These are phyloP conservation scores for Phytopythium mirpurense DNA, from an alignment of 352 stramenopile genomes.

Conservation along the genomic window DNA sequence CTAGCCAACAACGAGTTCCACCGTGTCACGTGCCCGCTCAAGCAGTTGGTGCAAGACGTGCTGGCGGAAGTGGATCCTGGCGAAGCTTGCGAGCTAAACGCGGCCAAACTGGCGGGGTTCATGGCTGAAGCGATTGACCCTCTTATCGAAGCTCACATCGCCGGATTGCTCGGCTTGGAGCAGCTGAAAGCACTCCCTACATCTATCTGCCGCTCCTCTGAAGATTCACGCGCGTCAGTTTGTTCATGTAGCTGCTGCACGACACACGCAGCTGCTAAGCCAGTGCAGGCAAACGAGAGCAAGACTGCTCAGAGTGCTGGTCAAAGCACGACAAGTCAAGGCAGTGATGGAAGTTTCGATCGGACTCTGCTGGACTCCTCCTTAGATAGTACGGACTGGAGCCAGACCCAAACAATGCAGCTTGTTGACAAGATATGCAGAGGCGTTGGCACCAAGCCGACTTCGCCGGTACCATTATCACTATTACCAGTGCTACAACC, in stretches of 20 bases:
- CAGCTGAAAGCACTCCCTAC: background rate
- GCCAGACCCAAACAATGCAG: background rate
- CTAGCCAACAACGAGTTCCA: slow-evolving; percentile 29
- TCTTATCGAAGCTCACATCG: background rate
- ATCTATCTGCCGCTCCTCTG: background rate
- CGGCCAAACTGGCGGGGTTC: background rate
- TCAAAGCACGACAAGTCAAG: too few species aligned
- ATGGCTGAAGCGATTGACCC: background rate
- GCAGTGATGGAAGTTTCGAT: background rate
- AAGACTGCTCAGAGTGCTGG: background rate
- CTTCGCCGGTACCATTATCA: background rate
- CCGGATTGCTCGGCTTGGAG: background rate
- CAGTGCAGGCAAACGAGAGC: background rate
- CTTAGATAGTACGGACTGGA: background rate
- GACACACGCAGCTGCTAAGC: background rate
- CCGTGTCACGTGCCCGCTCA: slow-evolving; percentile 19
- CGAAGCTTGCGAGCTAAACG: background rate
- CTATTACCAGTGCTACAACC: background rate
- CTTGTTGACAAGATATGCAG: background rate
- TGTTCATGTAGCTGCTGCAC: background rate
- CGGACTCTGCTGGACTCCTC: background rate
- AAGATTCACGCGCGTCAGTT: background rate
- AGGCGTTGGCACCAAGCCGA: background rate
- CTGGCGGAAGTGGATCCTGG: slow-evolving; percentile 3
- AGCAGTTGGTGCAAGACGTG: slow-evolving; percentile 19